Conservation (phyloP, 148 eudicot species). For the Fagopyrum tataricum region DNA sequence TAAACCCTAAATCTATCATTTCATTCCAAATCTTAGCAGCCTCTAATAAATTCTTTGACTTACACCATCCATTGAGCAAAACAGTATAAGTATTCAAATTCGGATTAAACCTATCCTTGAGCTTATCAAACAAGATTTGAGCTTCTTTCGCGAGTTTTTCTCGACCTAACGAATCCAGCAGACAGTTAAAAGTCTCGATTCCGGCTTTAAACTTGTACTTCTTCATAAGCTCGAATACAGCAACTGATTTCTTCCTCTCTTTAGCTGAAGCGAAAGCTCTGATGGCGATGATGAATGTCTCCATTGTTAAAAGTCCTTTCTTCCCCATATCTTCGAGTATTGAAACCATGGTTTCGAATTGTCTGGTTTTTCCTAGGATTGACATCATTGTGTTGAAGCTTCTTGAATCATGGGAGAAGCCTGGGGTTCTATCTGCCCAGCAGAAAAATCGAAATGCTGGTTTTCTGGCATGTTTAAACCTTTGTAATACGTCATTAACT, state of each 20-base stretch:
- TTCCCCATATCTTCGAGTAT: slow-evolving; percentile 83
- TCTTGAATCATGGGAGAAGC: slow-evolving; percentile 56
- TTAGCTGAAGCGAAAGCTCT: slow-evolving; percentile 58
- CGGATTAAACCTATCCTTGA: slow-evolving; percentile 53
- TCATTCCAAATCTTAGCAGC: slow-evolving; percentile 84
- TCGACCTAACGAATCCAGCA: slow-evolving; percentile 64
- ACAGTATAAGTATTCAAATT: slow-evolving; percentile 48
- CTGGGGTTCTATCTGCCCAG: slow-evolving; percentile 63
- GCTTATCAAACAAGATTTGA: slow-evolving; percentile 47
- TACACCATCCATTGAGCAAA: slow-evolving; percentile 79
- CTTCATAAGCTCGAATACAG: slow-evolving; percentile 82
- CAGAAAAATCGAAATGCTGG: slow-evolving; percentile 84
- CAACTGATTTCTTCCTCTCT: slow-evolving; percentile 77
- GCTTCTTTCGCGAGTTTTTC: slow-evolving; percentile 79
- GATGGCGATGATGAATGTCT: slow-evolving; percentile 58
- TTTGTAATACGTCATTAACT: slow-evolving; percentile 57
- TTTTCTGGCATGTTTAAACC: slow-evolving; percentile 75
- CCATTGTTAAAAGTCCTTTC: slow-evolving; percentile 56
- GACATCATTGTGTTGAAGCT: slow-evolving; percentile 68
- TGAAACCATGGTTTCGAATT: slow-evolving; percentile 77
- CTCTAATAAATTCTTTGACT: slow-evolving; percentile 66
- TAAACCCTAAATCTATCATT: slow-evolving; percentile 72
- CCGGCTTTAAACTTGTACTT: slow-evolving; percentile 55
- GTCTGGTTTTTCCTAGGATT: slow-evolving; percentile 73
- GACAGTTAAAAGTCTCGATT: slow-evolving; percentile 54